These are phyloP conservation scores for Gloeophyllum trabeum DNA, from an alignment of 768 basidiomycete species.

Conservation along the genomic window DNA sequence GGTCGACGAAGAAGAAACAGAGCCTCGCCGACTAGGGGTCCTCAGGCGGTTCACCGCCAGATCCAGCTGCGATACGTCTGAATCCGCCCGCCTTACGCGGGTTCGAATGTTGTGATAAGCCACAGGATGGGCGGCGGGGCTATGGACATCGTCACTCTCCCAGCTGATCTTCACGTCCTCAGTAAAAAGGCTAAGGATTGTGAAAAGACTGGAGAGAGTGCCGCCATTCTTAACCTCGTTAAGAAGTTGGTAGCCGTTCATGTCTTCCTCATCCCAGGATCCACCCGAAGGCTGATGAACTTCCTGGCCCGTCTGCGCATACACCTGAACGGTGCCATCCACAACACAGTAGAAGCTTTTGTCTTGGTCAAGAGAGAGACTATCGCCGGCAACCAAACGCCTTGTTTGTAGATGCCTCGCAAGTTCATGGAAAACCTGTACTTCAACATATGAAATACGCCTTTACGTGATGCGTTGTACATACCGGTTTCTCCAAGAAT, in stretches of 20 bases:
- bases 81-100: slow-evolving; percentile 31
- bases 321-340: slow-evolving; percentile 95
- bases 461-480: slow-evolving; percentile 12
- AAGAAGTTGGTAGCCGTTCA: slow-evolving; percentile 92
- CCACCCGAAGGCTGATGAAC: slow-evolving; percentile 33
- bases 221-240: slow-evolving; percentile 96
- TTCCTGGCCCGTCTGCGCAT: slow-evolving; percentile 54
- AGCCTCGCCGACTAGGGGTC: slow-evolving; percentile 34
- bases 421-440: slow-evolving; percentile 90
- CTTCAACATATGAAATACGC: neutral
- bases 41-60: slow-evolving; percentile 22
- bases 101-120: slow-evolving; percentile 8
- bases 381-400: slow-evolving; percentile 92
- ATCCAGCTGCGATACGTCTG: slow-evolving; percentile 55
- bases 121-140: neutral
- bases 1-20: slow-evolving; percentile 64
- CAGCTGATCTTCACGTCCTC: slow-evolving; percentile 89
- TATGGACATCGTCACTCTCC: slow-evolving; percentile 48
- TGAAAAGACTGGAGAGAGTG: slow-evolving; percentile 91
- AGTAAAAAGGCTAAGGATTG: slow-evolving; percentile 93
- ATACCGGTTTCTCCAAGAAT: slow-evolving; percentile 92
- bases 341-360: slow-evolving; percentile 97
- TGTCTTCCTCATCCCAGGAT: slow-evolving; percentile 73
- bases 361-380: slow-evolving; percentile 80
- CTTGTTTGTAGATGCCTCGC: slow-evolving; percentile 93